Base-by-base conservation (phyloP, 176 grass and related monocot species). In the Avena atlantica region DNA sequence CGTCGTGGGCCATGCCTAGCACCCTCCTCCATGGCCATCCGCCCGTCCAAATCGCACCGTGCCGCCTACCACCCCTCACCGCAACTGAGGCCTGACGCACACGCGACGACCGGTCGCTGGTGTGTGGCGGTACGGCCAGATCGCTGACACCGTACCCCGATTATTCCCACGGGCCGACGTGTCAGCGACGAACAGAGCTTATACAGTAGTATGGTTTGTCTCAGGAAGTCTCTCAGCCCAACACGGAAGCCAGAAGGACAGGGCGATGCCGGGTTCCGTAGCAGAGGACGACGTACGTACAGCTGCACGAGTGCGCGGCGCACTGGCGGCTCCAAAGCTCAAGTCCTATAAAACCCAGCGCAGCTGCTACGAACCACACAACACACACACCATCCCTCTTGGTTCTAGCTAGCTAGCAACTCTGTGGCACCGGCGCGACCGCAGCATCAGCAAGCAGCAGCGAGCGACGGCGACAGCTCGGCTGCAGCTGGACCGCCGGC, bases 251-350 rank as follows among this genome's bases (percentile, higher is more conserved):
- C 29, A 11, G 5, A 16, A 15, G 49, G 29, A 34, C 17, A 29
- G 29, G 11, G 75, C 24, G 11, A 42, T 8, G 7, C 36, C 31
- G 8, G 19, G 61, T 79, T 91, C 85, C 81, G 81, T 91, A 85
- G 44, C 77, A 63, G 70, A 81, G 86, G 77, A 91, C 81, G 77
- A 91, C 81, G 86, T 77, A 77, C 81, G 89, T 80, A 75, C 61
- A 61, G 17, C 31, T 29, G 58, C 56, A 37, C 29, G 25, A 69
- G 66, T 69, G 31, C 66, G 15, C 7, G 6, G 65, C 15, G 29
- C 31, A 69, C 29, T 19, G 29, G 29, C 65, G 29, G 27, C 27
- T 42, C 29, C 23, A 24, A 11, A 17, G 2, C 13, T 9, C 12
- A 2, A 64, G 34, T 79, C 66, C 76, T 91, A 91, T 88, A 91